phyloP scores from a whole-genome alignment of 306 rosid genomes.

The Neltuma alba region DNA sequence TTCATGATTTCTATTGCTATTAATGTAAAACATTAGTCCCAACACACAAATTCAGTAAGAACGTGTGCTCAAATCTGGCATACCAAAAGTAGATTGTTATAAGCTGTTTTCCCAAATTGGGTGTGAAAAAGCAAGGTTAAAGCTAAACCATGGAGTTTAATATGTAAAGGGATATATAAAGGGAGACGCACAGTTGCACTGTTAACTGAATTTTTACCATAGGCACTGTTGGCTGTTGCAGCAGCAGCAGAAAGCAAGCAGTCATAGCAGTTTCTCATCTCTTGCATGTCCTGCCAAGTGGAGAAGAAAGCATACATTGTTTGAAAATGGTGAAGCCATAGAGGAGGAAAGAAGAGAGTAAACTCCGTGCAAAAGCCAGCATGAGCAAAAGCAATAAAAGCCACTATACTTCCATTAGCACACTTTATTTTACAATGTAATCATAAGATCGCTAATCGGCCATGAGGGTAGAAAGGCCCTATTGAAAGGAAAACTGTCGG shows the following conservation, averaged over 20 bases:
- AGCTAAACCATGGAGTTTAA: constrained; percentile 20
- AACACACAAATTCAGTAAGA: constrained; percentile 30
- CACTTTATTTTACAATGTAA: constrained; percentile 15
- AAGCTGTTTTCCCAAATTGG: constrained; percentile 10
- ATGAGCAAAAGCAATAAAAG: too few relatives aligned
- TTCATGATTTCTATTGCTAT: constrained; percentile 14
- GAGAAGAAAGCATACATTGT: constrained; percentile 5
- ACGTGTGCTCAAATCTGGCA: background rate
- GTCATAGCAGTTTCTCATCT: constrained; percentile 84
- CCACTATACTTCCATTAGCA: too few relatives aligned
- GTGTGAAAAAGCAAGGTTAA: constrained; percentile 3
- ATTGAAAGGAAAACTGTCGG: background rate
- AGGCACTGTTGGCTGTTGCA: constrained; percentile 81
- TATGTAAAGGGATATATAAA: background rate
- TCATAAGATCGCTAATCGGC: background rate
- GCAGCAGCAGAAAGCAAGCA: constrained; percentile 89
- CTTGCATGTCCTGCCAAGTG: constrained; percentile 75
- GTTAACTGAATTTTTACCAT: constrained; percentile 48
- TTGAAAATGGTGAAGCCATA: background rate
- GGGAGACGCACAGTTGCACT: background rate
- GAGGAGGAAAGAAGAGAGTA: background rate
- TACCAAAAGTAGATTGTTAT: constrained; percentile 5
- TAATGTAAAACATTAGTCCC: constrained; percentile 10
- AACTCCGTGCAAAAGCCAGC: background rate
- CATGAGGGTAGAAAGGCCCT: background rate